These are phyloP conservation scores for Acidomyces sp. DNA, from an alignment of 495 filamentous ascomycete species.

Conservation along the genomic window DNA sequence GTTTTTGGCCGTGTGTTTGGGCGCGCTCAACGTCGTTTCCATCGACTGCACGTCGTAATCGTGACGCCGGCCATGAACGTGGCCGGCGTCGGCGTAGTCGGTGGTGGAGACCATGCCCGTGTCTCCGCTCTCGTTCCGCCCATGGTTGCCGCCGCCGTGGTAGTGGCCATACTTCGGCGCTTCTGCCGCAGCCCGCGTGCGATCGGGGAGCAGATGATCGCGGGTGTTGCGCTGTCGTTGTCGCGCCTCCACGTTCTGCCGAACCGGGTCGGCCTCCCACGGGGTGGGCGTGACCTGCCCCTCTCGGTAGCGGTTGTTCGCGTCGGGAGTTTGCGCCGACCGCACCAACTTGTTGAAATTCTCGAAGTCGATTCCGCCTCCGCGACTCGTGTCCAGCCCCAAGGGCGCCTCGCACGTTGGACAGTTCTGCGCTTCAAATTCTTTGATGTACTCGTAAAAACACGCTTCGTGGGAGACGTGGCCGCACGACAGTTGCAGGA, in stretches of 20 bases:
- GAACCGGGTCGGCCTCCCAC: slow-evolving; percentile 43
- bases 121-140: slow-evolving; percentile 60
- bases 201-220: slow-evolving; percentile 17
- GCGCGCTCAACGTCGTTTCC: slow-evolving; percentile 72
- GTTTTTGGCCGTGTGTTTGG: slow-evolving; percentile 62
- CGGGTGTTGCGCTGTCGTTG: slow-evolving; percentile 17
- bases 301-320: slow-evolving; percentile 31
- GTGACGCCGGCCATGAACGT: slow-evolving; percentile 50
- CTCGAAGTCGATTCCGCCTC: slow-evolving; percentile 53
- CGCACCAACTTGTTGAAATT: slow-evolving; percentile 93
- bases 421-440: slow-evolving; percentile 89
- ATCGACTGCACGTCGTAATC: slow-evolving; percentile 95
- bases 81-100: slow-evolving; percentile 53
- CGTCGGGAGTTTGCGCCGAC: slow-evolving; percentile 59
- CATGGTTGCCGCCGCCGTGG: slow-evolving; percentile 34
- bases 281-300: slow-evolving; percentile 42
- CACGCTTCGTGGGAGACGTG: slow-evolving; percentile 97
- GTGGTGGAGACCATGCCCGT: slow-evolving; percentile 51
- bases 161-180: slow-evolving; percentile 33
- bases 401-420: slow-evolving; percentile 89
- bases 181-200: slow-evolving; percentile 40
- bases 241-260: slow-evolving; percentile 23
- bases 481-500: slow-evolving; percentile 88
- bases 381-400: slow-evolving; percentile 85
- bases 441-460: slow-evolving; percentile 97